Base-by-base conservation (phyloP, 805 yeast species). In the Lipomyces starkeyi region DNA sequence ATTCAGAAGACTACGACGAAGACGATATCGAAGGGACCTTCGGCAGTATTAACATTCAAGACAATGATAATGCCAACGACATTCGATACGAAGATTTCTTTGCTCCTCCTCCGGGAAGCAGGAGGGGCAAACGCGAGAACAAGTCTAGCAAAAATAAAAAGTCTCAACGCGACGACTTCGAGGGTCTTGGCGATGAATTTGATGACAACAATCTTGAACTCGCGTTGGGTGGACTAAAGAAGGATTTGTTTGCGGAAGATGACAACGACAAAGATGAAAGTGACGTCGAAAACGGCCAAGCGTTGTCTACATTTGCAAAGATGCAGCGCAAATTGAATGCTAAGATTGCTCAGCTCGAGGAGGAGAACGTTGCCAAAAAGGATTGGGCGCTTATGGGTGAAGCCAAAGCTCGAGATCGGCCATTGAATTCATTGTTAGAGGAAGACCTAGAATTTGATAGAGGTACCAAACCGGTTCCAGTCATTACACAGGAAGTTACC, bases 301-400 rank as follows among this genome's bases (percentile, higher is more conserved):
- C 81, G n/a, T 84, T 85, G 73, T 89, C 84, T 20, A 83, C 81
- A 43, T 77, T 71, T 25, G 77, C 94, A 78, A 89, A 85, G 73
- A 97, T 92, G 77, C 98, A 94, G 78, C 82, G 83, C 62, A 86
- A 86, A 68, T 82, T 95, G 32, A 91, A 88, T 74, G 83, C 85
- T 47, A 97, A 95, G 78, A 95, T 95, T 69, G 85, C 85, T 47
- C 83, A 85, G 73, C 82, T 93, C 61, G 99, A 94, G 79, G 86
- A 87, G 58, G 98, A 93, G 77, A 88, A 95, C 20, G 88, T 94
- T 37, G 95, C 93, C 3, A 94, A 90, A 66, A 94, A 95, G 81
- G 88, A 87, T 74, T 94, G 99, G 99, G 87, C 97, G 7, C 84
- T 94, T 86, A 90, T 88, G 74, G 99, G 99, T 80, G 99, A 95